Base-by-base conservation (phyloP, 352 stramenopile genomes). In the Phytophthora brassicae region DNA sequence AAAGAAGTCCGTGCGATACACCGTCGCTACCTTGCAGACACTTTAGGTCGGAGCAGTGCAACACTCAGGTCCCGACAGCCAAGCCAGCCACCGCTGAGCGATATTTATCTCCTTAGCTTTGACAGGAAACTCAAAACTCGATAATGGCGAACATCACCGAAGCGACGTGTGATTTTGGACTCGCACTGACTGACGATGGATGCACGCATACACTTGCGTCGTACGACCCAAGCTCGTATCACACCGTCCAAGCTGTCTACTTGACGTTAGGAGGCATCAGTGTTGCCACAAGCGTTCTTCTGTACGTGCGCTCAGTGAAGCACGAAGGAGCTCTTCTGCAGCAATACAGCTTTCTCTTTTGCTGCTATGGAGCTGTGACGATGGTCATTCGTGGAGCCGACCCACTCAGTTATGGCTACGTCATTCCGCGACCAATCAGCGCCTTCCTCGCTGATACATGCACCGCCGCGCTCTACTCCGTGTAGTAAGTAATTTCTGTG, bases 381-480 rank as follows among this genome's bases (percentile, higher is more conserved):
- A 68, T 84, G 45, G 57, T 79, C 6, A 71, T 78, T 22, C 74
- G 74, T 35, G 69, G 68, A 14, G 63, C 70, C 3, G 74, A 84
- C 44, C 72, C 72, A n/a, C 56, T 66, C 23, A 77, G 71, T 45
- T 84, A 81, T 29, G 69, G 64, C 7, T 72, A 77, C 53, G 51
- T 78, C 13, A 68, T 84, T 19, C 71, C 72, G 5, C 74, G 61
- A 19, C 61, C 71, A 11, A 70, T 84, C 41, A 69, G 61, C 23
- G 60, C 49, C 16, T 79, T 77, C 44, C 64, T 84, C 39, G 66
- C 68, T 11, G 69, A 79, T 58, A 74, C 74, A 2, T 84, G 74
- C 62, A 84, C 74, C 20, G 68, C 72, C 14, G 74, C 71, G 14
- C 66, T 84, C 11, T 81, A 81, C 55, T 78, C 74, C 12, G 70